Evolutionary conservation across 768 basidiomycete species (phyloP), one percentile per base, ranked within the genome.

Genomic region (Omphalotus guepiniiformis): DNA sequence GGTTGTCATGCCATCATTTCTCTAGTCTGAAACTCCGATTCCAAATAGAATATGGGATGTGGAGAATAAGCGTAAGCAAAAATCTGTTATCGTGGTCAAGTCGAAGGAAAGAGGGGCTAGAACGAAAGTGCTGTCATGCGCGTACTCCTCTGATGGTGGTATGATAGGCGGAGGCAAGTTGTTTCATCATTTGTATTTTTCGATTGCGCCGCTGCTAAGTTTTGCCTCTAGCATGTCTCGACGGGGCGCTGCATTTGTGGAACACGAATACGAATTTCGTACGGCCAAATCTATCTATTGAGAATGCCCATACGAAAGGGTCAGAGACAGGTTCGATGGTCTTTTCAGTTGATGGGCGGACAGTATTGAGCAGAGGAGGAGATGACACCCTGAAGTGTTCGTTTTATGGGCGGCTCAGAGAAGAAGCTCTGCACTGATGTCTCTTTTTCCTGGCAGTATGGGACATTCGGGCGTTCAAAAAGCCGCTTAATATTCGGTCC

Each of bases 181-280:
- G 48, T 50, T 45, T 36, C 15, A n/a, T n/a, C n/a, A n/a, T n/a
- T n/a, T n/a, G n/a, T 37, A 22, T 13, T 53, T 42, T 29, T 37
- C 36, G 34, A 13, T 28, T 38, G 37, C 44, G 35, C 37, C 52
- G 45, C 49, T 29, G 28, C 15, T 41, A n/a, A 15, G 21, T 35
- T 37, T 43, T 55, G 45, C 32, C 27, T 48, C 45, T 53, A 96
- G 93, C 83, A 15, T 93, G 93, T 59, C 63, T 87, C 52, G 96
- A 99, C 64, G 96, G 96, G 3, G 85, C 93, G 8, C 58, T 98
- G 47, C 92, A 97, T 61, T 74, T 97, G 66, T 99, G 95, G 95
- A 82, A 89, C 55, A 78, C 92, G 16, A 86, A 73, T 36, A 89
- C 91, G 23, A 99, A 97, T 69, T 93, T 94, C 63, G 91, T 93